Base-by-base conservation (phyloP, 805 yeast genomes). In the Myxozyma sirexii region DNA sequence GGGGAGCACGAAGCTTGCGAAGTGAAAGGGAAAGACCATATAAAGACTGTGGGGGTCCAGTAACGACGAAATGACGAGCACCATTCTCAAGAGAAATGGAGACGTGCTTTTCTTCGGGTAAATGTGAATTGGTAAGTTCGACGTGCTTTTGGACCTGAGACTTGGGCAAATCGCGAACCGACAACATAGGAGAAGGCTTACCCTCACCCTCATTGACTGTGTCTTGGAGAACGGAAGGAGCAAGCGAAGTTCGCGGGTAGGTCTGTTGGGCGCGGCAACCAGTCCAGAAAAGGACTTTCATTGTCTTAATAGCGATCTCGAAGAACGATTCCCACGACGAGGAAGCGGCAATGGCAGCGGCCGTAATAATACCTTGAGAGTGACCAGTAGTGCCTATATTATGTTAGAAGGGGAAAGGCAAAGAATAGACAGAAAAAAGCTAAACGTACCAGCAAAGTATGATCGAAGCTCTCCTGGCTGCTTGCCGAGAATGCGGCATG, bases 11-110 rank as follows among this genome's bases (percentile, higher is more conserved):
- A 60, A 90, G 90, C 78, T 90, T 89, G 81, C 99, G 86, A 75
- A 94, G 81, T 62, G 93, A 83, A 71, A 94, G 82, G 77, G 92
- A 92, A 70, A 94, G 83, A 80, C 99, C 99, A 70, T 93, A 94
- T 63, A 94, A 80, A 2, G 98, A 91, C 81, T 92, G 97, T 58
- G 99, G 98, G 50, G 98, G 99, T 75, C 99, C 99, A 23, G 96
- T 84, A 49, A 93, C 91, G 58, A 94, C 99, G 78, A 91, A 82
- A 76, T 91, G 90, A 79, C 97, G 84, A 49, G 97, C 97, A 75
- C 99, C 99, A 73, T 94, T 94, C 69, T 92, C 82, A 74, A 94
- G 83, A 44, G 98, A 91, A 66, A 94, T 86, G 62, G 86, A 89
- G 71, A 94, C 87, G 72, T 90, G 97, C 77, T 90, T 90, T 70